These are phyloP conservation scores for Lactarius psammicola DNA, from an alignment of 768 basidiomycete species.

Conservation along the genomic window DNA sequence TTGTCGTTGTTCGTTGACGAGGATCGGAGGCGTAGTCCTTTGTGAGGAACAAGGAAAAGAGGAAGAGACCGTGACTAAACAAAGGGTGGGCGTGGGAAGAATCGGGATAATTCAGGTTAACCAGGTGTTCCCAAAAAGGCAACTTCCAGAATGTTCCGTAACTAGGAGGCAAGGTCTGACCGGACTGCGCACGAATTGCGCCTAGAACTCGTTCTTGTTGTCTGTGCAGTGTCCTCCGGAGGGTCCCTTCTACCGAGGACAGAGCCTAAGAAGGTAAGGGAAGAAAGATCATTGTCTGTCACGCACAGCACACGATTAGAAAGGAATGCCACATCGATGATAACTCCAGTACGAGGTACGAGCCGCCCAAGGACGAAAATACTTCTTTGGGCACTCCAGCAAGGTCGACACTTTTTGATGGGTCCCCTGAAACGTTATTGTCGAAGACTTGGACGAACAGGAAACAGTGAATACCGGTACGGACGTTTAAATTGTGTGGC, in stretches of 20 bases:
- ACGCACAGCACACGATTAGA: neutral
- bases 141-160: constrained; percentile 18
- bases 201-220: neutral
- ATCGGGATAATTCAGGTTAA: neutral
- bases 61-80: neutral
- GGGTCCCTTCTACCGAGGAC: neutral
- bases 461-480: neutral
- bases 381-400: neutral
- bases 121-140: neutral
- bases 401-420: neutral
- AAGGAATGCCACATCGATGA: neutral
- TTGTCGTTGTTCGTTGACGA: neutral
- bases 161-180: neutral
- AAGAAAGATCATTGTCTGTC: neutral
- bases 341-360: neutral
- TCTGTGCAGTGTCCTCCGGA: neutral
- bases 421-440: no score
- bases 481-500: neutral
- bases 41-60: neutral
- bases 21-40: neutral
- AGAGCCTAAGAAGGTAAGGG: neutral
- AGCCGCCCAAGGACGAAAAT: constrained; percentile 3
- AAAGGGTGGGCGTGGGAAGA: neutral
- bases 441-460: no score
- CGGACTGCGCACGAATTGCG: neutral